Conservation (phyloP, 495 filamentous ascomycete species). For the Eremomyces bilateralis region DNA sequence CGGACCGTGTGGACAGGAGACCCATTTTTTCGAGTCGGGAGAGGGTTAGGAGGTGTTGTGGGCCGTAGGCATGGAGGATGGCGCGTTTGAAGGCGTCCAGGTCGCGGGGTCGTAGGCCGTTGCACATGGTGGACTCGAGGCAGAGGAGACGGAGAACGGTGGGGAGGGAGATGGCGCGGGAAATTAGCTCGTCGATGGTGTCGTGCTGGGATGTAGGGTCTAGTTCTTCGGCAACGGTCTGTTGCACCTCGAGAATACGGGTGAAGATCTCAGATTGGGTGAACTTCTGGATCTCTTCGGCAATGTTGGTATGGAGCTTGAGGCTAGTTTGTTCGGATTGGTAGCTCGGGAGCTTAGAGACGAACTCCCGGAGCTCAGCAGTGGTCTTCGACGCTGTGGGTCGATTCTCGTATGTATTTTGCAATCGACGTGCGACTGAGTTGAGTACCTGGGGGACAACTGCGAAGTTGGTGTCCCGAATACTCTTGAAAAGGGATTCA, state of each 20-base stretch:
- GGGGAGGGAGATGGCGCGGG: constrained; percentile 55
- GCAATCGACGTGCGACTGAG: constrained; percentile 71
- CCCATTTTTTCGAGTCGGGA: constrained; percentile 73
- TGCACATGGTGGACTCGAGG: constrained; percentile 73
- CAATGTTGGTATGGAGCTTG: constrained; percentile 73
- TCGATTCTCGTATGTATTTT: constrained; percentile 74
- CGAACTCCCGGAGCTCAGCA: constrained; percentile 77
- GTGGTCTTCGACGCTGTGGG: constrained; percentile 62
- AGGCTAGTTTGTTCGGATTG: constrained; percentile 86
- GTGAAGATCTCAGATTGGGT: constrained; percentile 77
- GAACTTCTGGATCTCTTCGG: constrained; percentile 84
- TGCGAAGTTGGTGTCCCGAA: constrained; percentile 87
- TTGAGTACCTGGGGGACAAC: constrained; percentile 77
- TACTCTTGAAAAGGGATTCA: constrained; percentile 71
- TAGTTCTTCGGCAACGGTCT: constrained; percentile 79
- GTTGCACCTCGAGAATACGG: constrained; percentile 76
- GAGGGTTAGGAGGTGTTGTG: constrained; percentile 81
- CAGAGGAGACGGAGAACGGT: constrained; percentile 70
- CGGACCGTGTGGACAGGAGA: constrained; percentile 44
- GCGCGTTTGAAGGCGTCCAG: constrained; percentile 74
- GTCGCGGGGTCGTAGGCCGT: constrained; percentile 69
- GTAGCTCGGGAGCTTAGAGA: constrained; percentile 73
- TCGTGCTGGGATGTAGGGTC: constrained; percentile 80
- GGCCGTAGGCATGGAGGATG: constrained; percentile 80
- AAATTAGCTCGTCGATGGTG: constrained; percentile 78